Base-by-base conservation (phyloP, 2,329 filamentous ascomycete genomes). In the Curvularia verruculosa region DNA sequence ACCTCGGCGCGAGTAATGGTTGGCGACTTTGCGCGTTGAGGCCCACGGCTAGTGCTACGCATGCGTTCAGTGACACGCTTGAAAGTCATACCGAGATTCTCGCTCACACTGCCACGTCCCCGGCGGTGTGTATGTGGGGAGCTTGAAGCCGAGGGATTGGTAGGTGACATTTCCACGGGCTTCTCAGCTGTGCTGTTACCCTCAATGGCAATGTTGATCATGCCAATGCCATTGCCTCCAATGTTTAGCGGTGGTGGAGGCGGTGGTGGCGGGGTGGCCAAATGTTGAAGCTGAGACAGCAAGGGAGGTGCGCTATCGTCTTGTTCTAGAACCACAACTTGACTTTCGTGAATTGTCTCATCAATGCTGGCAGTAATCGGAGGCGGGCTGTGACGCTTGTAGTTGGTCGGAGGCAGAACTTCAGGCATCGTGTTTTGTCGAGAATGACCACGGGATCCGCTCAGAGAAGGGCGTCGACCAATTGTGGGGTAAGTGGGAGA, bases 231-330 rank as follows among this genome's bases (percentile, higher is more conserved):
- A 39, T 68, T 65, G 31, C 61, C 56, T 28, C 58, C 65, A n/a
- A 67, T 52, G 19, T 65, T 60, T 47, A 67, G 55, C 18, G 67
- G 65, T 19, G 66, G 63, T 19, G 63, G 60, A 36, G 66, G 69
- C 10, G 71, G 81, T 2, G 82, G 81, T 0, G 84, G 83, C 10
- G 84, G 83, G 9, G 73, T 78, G 23, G 81, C 82, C 15, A 88
- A 77, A 70, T 88, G 86, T 66, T 87, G 85, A 9, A 88, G 79
- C 66, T 88, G 84, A 6, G 85, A 83, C 18, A 88, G 78, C 9
- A 86, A 75, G 9, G 83, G 81, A 12, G 83, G 82, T 23, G 68
- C 68, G 15, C 64, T 64, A 67, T 76, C 71, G 19, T 78, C 76
- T 37, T 69, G 66, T 37, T 82, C 73, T 43, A 82, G 71, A 31